Conservation (phyloP, 228 moss, liverwort and hornwort genomes). For the Sphagnum fallax region DNA sequence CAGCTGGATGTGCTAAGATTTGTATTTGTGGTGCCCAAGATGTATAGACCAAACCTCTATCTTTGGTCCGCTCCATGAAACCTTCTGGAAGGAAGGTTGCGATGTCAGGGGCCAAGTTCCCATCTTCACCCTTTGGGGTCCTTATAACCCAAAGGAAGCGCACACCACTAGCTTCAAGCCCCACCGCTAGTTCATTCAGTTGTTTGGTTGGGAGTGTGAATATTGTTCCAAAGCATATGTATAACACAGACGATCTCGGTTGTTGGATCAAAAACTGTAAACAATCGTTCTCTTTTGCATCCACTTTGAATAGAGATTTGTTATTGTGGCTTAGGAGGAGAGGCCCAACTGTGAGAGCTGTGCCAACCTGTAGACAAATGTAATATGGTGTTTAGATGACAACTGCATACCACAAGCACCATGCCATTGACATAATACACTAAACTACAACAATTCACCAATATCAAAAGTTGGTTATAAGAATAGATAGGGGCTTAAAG, state of each 20-base stretch:
- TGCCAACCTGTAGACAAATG: no score
- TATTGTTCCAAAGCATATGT: slow-evolving; percentile 23
- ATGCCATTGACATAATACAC: no score
- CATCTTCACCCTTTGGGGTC: slow-evolving; percentile 1
- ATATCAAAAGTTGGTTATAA: no score
- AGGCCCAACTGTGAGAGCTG: no score
- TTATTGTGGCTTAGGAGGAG: no score
- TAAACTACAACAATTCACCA: no score
- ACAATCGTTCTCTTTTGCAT: slow-evolving; percentile 1
- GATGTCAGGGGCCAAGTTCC: slow-evolving; percentile 5
- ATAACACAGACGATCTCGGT: slow-evolving; percentile 21
- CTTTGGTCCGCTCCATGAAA: slow-evolving; percentile 10
- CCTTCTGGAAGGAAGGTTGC: slow-evolving; percentile 28
- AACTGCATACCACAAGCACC: no score
- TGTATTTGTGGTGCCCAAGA: slow-evolving; percentile 28
- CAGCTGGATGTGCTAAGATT: slow-evolving; percentile 20
- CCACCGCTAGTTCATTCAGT: slow-evolving; percentile 22
- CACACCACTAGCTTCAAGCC: slow-evolving; percentile 25
- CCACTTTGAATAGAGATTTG: background rate
- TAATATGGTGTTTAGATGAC: no score
- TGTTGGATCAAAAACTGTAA: slow-evolving; percentile 24
- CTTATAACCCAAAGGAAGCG: slow-evolving; percentile 35
- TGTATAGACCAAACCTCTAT: slow-evolving; percentile 10
- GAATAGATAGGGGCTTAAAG: no score
- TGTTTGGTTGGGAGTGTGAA: slow-evolving; percentile 8